phyloP scores from a whole-genome alignment of 345 rosid species.

The Trapa bicornis region DNA sequence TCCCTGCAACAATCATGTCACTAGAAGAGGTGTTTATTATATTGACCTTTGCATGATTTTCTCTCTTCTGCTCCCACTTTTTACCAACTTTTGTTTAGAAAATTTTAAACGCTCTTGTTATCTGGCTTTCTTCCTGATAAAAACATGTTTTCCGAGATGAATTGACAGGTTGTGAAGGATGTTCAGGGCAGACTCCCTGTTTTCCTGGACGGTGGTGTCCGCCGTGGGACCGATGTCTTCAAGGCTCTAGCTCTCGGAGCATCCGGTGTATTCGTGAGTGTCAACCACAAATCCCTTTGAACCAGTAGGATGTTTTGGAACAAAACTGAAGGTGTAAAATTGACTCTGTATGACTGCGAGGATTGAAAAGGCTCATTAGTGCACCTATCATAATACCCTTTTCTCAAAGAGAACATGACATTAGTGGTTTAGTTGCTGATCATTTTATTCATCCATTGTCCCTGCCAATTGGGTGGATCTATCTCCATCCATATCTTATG shows the following conservation, averaged over 20 bases:
- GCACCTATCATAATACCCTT: neutral
- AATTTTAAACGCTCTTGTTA: neutral
- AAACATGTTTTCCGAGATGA: neutral
- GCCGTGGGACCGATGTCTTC: slow-evolving; percentile 97
- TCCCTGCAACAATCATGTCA: slow-evolving; percentile 43
- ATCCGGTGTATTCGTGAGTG: slow-evolving; percentile 79
- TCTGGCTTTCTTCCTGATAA: neutral
- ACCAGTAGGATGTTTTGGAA: neutral
- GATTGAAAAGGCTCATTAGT: neutral
- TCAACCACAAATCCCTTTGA: neutral
- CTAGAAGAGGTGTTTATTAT: slow-evolving; percentile 59
- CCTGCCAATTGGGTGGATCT: neutral
- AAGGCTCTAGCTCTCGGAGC: slow-evolving; percentile 97
- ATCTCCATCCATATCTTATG: neutral
- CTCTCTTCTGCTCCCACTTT: neutral
- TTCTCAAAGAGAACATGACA: neutral
- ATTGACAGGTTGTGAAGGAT: slow-evolving; percentile 66
- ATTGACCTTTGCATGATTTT: no score
- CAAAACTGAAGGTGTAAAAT: neutral
- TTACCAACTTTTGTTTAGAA: neutral
- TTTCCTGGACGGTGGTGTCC: slow-evolving; percentile 88
- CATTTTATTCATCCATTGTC: neutral
- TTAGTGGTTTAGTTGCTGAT: neutral
- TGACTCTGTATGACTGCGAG: neutral
- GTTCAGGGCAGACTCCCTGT: slow-evolving; percentile 76